These are phyloP conservation scores for Balamuthia mandrillaris DNA, from an alignment of 208 protist genomes.

Conservation along the genomic window DNA sequence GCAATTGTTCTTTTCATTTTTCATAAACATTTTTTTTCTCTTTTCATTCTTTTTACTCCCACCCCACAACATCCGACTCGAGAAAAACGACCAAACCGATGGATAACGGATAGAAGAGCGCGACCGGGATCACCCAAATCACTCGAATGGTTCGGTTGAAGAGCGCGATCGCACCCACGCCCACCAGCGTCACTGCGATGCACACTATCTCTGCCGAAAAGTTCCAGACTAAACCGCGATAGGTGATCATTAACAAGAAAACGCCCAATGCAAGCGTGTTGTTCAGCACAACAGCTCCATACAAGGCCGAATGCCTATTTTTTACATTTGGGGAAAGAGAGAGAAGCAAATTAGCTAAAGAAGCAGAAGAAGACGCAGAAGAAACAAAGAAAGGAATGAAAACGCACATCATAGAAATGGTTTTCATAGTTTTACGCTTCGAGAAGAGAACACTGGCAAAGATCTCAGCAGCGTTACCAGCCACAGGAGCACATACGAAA, in stretches of 20 bases:
- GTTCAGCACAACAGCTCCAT: conserved; percentile 66
- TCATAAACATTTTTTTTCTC: too few species aligned
- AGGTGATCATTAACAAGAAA: conserved; percentile 57
- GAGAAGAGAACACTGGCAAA: conserved; percentile 50
- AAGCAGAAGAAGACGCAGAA: too few species aligned
- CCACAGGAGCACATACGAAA: conserved; percentile 64
- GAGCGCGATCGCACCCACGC: conserved; percentile 21
- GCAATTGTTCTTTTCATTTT: too few species aligned
- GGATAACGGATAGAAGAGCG: conserved; percentile 8
- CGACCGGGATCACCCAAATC: not conserved
- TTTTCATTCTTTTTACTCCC: too few species aligned
- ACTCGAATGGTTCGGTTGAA: conserved; percentile 17
- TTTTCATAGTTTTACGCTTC: conserved; percentile 49
- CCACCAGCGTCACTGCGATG: conserved; percentile 47
- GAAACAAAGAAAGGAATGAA: too few species aligned
- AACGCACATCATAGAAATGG: conserved; percentile 47
- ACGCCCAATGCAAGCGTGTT: conserved; percentile 67
- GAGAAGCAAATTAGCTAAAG: too few species aligned
- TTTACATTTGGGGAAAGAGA: too few species aligned
- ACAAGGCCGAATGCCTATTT: too few species aligned
- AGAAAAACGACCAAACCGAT: conserved; percentile 14
- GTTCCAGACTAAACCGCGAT: conserved; percentile 53
- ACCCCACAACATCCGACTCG: too few species aligned
- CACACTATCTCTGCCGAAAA: conserved; percentile 54
- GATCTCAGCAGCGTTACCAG: conserved; percentile 60